Percentiles rank a stretch among this genome's conserved stretches.
Evolutionary conservation across 1,139 yeast species (phyloP).

Genomic region (Saccharomycopsis hybrid): DNA sequence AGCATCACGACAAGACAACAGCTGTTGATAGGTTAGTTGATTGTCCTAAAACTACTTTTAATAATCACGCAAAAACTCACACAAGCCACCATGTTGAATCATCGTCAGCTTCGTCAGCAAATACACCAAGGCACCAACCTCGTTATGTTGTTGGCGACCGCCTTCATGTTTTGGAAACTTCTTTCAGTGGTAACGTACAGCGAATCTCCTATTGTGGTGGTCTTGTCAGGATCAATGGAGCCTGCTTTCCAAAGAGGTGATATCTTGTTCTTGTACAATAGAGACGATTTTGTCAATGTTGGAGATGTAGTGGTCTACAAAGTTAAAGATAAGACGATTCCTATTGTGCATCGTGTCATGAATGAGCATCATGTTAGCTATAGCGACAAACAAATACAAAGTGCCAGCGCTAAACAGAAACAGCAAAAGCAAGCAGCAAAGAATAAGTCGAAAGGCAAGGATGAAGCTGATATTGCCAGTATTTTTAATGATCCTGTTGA

Average conservation of each 20-base stretch:
- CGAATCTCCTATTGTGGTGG: conserved; percentile 93
- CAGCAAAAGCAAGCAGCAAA: conserved; percentile 4
- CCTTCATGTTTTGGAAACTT: conserved; percentile 89
- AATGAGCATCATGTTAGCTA: conserved; percentile 57
- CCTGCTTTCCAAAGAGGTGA: conserved; percentile 99
- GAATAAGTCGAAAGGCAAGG: neutral
- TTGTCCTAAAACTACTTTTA: too few relatives aligned
- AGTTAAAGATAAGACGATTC: conserved; percentile 70
- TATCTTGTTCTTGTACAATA: conserved; percentile 83
- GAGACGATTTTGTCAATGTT: conserved; percentile 58
- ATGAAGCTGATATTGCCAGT: neutral
- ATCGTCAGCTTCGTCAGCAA: conserved; percentile 25
- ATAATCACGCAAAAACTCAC: too few relatives aligned
- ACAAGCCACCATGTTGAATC: conserved; percentile 10
- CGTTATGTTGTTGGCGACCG: conserved; percentile 76
- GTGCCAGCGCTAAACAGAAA: conserved; percentile 21
- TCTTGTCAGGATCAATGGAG: conserved; percentile 97
- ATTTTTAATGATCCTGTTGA: too few relatives aligned
- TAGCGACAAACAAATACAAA: conserved; percentile 1
- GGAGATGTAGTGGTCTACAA: conserved; percentile 99
- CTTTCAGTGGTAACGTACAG: conserved; percentile 73
- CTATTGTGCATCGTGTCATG: conserved; percentile 92
- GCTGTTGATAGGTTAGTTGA: too few relatives aligned
- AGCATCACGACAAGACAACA: too few relatives aligned
- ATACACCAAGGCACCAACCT: conserved; percentile 57